Percentiles rank a stretch among this genome's conserved stretches.
These are phyloP conservation scores for Aspergillus uvarum DNA, from an alignment of 2,329 filamentous ascomycete genomes.

Conservation along the genomic window DNA sequence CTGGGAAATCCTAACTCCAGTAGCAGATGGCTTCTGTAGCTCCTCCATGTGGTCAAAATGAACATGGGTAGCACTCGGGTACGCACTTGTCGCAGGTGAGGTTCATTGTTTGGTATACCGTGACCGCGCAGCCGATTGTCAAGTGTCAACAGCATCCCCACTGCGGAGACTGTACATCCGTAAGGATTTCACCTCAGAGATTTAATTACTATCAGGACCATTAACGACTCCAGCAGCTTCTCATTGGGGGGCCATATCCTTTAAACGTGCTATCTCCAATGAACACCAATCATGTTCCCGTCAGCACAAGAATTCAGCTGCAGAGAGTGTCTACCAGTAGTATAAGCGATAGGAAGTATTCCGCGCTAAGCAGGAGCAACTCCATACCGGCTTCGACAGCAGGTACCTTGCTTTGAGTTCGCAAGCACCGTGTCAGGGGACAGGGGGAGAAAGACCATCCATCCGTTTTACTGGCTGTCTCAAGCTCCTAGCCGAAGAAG, in stretches of 20 bases:
- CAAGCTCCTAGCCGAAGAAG: not conserved
- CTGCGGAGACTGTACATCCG: no score
- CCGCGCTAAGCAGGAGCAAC: not conserved
- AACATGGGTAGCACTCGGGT: not conserved
- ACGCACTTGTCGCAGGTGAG: conserved; percentile 5
- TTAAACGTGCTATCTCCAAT: not conserved
- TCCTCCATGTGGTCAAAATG: not conserved
- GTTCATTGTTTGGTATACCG: no score
- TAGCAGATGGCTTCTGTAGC: not conserved
- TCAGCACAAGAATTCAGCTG: not conserved
- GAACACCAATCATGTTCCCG: not conserved
- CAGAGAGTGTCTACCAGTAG: not conserved
- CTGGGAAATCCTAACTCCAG: conserved; percentile 4
- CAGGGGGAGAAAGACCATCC: not conserved
- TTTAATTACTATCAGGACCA: no score
- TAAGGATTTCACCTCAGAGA: no score
- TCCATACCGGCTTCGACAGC: not conserved
- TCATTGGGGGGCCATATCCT: not conserved
- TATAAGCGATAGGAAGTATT: not conserved
- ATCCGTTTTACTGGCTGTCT: not conserved
- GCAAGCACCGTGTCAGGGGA: not conserved
- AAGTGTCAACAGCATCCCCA: not conserved
- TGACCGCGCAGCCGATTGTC: not conserved
- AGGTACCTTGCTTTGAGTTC: not conserved
- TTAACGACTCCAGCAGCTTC: not conserved